A percentile compares a stretch with the other conserved stretches of the same genome.
phyloP scores from a whole-genome alignment of 164 flowering plant genomes.

The Macadamia integrifolia region DNA sequence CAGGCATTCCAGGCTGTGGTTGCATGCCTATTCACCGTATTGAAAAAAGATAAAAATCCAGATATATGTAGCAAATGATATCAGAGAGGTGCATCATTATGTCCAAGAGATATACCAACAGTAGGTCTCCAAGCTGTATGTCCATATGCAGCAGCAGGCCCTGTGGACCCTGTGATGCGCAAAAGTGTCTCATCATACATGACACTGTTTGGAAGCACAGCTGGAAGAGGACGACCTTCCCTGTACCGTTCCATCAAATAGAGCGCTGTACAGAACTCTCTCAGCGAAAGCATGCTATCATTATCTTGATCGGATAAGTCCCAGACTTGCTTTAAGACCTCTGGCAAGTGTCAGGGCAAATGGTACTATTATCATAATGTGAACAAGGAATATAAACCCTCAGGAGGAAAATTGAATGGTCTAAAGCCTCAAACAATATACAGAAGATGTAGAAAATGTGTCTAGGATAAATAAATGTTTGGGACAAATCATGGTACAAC shows the following conservation, averaged over 20 bases:
- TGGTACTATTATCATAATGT: constrained; percentile 8
- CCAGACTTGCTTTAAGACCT: constrained; percentile 97
- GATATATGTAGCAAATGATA: constrained; percentile 7
- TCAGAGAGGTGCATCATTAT: background rate
- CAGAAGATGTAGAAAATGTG: background rate
- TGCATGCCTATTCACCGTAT: constrained; percentile 40
- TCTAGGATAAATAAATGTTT: background rate
- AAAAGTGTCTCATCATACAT: constrained; percentile 61
- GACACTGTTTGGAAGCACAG: constrained; percentile 57
- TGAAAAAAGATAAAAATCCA: background rate
- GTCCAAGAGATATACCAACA: constrained; percentile 45
- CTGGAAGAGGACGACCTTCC: constrained; percentile 88
- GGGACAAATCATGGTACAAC: background rate
- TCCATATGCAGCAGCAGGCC: constrained; percentile 45
- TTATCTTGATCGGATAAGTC: constrained; percentile 95
- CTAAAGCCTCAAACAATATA: background rate
- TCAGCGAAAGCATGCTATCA: constrained; percentile 91
- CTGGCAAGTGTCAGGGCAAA: constrained; percentile 35
- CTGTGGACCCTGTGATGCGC: constrained; percentile 41
- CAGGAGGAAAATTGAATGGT: background rate
- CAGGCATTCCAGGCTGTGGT: constrained; percentile 49
- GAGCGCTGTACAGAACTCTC: constrained; percentile 86
- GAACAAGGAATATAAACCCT: background rate
- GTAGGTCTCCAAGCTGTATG: constrained; percentile 53
- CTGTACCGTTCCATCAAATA: constrained; percentile 92